These are phyloP conservation scores for Phalaenopsis aphrodite DNA, from an alignment of 106 monocot species.

Conservation along the genomic window DNA sequence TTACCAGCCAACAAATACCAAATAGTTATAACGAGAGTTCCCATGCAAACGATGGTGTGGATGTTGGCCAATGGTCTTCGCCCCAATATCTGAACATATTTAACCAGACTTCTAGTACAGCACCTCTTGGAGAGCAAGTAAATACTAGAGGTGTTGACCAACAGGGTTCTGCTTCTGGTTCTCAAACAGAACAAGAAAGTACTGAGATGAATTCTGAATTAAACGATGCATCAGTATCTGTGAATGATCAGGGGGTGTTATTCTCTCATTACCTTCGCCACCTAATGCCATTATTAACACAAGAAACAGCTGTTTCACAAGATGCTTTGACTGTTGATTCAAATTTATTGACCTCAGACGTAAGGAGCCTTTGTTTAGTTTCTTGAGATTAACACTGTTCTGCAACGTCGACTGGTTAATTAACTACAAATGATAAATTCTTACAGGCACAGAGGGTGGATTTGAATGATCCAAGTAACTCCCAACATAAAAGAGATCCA, in stretches of 20 bases:
- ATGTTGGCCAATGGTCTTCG: slow-evolving; percentile 7
- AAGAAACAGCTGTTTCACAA: neutral
- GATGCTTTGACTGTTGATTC: neutral
- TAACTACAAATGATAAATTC: slow-evolving; percentile 3
- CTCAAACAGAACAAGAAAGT: slow-evolving; percentile 7
- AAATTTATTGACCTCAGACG: slow-evolving; percentile 7
- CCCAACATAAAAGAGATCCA: slow-evolving; percentile 10
- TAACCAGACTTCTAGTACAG: neutral
- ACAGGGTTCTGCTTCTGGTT: neutral
- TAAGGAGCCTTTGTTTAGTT: neutral
- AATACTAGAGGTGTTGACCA: neutral
- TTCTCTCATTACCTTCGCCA: slow-evolving; percentile 20
- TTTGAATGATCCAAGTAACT: slow-evolving; percentile 12
- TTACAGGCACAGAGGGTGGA: slow-evolving; percentile 5
- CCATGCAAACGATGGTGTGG: slow-evolving; percentile 1
- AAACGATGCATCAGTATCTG: neutral
- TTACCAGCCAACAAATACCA: neutral
- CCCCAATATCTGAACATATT: slow-evolving; percentile 3
- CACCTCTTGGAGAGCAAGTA: neutral
- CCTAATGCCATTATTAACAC: slow-evolving; percentile 17
- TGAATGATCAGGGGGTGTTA: slow-evolving; percentile 15
- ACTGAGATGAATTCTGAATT: neutral
- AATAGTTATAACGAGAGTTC: neutral
- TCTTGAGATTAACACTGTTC: neutral
- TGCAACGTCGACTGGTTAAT: neutral